These are phyloP conservation scores for Leishmania tarentolae DNA, from an alignment of 208 protist species.

Conservation along the genomic window DNA sequence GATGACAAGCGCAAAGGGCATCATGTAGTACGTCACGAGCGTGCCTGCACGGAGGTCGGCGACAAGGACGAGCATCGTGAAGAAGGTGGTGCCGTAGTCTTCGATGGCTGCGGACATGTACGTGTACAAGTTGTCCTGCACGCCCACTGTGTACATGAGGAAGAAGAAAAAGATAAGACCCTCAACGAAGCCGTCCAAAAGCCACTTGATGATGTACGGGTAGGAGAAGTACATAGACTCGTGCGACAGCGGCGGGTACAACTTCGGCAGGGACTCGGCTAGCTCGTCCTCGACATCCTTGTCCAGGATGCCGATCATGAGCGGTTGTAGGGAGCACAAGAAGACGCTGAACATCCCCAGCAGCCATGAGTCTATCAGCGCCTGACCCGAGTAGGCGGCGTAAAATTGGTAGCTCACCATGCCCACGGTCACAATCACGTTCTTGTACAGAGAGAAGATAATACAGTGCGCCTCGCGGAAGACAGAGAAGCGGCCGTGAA, in stretches of 20 bases:
- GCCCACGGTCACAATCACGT: slow-evolving; percentile 84
- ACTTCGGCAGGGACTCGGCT: slow-evolving; percentile 61
- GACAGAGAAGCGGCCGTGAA: slow-evolving; percentile 94
- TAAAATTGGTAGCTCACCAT: slow-evolving; percentile 86
- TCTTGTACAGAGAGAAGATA: slow-evolving; percentile 97
- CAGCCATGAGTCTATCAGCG: slow-evolving; percentile 87
- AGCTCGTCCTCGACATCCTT: slow-evolving; percentile 89
- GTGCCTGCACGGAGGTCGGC: slow-evolving; percentile 54
- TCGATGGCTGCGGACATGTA: slow-evolving; percentile 44
- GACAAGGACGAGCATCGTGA: slow-evolving; percentile 71
- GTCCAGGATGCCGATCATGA: slow-evolving; percentile 81
- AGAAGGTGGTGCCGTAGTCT: slow-evolving; percentile 72
- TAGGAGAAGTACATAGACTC: slow-evolving; percentile 80
- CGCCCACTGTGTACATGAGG: slow-evolving; percentile 45
- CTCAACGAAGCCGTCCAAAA: slow-evolving; percentile 60
- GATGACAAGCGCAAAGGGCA: slow-evolving; percentile 39
- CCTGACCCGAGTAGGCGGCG: slow-evolving; percentile 84
- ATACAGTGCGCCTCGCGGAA: slow-evolving; percentile 88
- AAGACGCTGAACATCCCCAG: slow-evolving; percentile 82
- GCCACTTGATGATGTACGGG: slow-evolving; percentile 67
- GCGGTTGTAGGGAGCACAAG: slow-evolving; percentile 80
- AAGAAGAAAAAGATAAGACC: slow-evolving; percentile 62
- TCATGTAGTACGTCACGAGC: slow-evolving; percentile 58
- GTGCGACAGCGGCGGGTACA: slow-evolving; percentile 65
- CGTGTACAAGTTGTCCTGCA: slow-evolving; percentile 56